Base-by-base conservation (phyloP, 78 protist genomes). In the slime mould (Dictyostelium discoideum) region DNA sequence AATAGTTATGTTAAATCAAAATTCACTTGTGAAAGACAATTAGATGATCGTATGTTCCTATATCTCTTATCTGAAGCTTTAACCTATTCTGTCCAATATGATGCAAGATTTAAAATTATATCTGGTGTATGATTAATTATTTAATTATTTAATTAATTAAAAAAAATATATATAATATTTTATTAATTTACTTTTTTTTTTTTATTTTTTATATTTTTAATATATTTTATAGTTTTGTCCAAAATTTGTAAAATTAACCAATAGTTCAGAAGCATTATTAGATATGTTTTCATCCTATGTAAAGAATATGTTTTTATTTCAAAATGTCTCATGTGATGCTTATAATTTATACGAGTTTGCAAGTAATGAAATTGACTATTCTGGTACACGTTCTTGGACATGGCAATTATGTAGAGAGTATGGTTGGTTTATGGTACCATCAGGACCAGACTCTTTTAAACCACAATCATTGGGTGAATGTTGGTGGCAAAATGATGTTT, bases 401-500 rank as follows among this genome's bases (percentile, higher is more conserved):
- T 88, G 86, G 87, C 94, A 88, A 65, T 40, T 88, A 20, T 88
- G 94, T 88, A 78, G 85, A 39, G 94, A 88, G 37, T 88, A 88
- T 80, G 94, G 94, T 22, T 88, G 94, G 94, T 88, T 88, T 29
- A 79, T 77, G 67, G 82, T 67, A 14, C 86, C 87, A 10, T 46
- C 87, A 8, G 94, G 83, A 3, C 82, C 29, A 10, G 72, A 81
- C 20, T 74, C 94, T 10, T 69, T 88, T 13, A 88, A 88, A 80
- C 73, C 87, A 2, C 54, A 42, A 44, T 26, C 57, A 3, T n/a
- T 88, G 22, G 83, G 83, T 77, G 94, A 81, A 69, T 29, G 54
- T 29, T 88, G 94, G 94, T 88, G 94, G 94, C 40, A 44, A 46
- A 63, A 88, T 63, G 94, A 88, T 67, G 94, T 88, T 81, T 88